Evolutionary conservation across 345 rosid species (phyloP).

Genomic region (Bruguiera sexangula): DNA sequence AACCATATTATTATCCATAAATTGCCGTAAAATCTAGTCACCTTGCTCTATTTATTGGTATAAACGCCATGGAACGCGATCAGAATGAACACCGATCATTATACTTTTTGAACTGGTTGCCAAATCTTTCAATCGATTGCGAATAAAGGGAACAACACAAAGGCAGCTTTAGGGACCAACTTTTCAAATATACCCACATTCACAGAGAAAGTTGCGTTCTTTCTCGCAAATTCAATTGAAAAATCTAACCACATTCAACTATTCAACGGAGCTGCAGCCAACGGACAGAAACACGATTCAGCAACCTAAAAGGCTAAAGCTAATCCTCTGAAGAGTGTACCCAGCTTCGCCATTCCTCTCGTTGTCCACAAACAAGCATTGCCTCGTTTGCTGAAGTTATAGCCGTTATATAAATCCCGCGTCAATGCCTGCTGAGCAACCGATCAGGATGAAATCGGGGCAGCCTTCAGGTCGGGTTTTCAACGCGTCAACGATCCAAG

Average conservation of each 20-base stretch:
- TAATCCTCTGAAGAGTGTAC: conserved; percentile 22
- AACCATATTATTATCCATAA: no score
- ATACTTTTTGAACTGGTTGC: no score
- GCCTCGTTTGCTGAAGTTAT: conserved; percentile 95
- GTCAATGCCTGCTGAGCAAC: conserved; percentile 94
- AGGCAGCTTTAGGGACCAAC: not conserved
- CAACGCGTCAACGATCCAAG: conserved; percentile 88
- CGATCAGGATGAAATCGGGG: conserved; percentile 80
- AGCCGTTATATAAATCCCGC: conserved; percentile 90
- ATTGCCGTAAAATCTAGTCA: no score
- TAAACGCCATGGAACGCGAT: no score
- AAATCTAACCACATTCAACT: not conserved
- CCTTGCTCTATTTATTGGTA: no score
- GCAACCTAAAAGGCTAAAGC: not conserved
- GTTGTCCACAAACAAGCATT: conserved; percentile 42
- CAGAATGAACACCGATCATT: no score
- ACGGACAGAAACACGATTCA: not conserved
- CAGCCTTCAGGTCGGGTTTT: conserved; percentile 64
- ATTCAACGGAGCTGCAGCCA: not conserved
- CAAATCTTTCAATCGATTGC: not conserved
- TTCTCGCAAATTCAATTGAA: not conserved
- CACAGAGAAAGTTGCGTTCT: not conserved
- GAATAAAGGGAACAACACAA: not conserved
- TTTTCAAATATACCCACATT: not conserved
- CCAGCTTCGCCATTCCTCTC: conserved; percentile 5